Base-by-base conservation (phyloP, 1,284 basidiomycete genomes). In the Tilletia caries region DNA sequence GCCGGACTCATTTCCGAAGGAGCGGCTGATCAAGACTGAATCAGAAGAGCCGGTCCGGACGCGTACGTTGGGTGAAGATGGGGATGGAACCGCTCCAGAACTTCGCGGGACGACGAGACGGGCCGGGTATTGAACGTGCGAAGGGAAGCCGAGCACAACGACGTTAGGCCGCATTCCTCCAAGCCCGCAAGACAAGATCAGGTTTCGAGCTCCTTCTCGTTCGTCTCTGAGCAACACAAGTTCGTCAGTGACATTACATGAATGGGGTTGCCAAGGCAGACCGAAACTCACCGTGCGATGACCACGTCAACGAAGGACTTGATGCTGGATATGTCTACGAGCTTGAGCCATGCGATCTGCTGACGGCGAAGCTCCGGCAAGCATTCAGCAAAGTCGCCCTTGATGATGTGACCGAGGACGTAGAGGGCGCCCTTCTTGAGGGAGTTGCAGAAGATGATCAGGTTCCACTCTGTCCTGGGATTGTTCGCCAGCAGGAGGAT, bases 371-470 rank as follows among this genome's bases (percentile, higher is more conserved):
- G 71, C 68, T 82, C 80, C 3, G 75, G 72, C 5, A 82, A 71
- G 65, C 81, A 82, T 34, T 80, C 78, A 33, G 73, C 68, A 66
- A 82, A 82, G 58, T 82, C 80, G 67, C 81, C 81, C 70, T 82
- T 82, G 70, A 82, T 72, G 25, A 82, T 78, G 64, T 82, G 81
- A 10, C 79, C 81, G 2, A 82, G 73, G 10, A 82, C 75, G 65
- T 82, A 82, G 29, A 82, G 74, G 1, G 80, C 80, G 23, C 81
- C 81, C 54, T 82, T 82, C 67, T 82, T 82, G 46, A 82, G 78
- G 65, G 78, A 79, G 68, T 82, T 82, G 79, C 81, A 82, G 62
- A 82, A 82, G 71, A 82, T 82, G 73, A 82, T 82, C 58, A 82
- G 69, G 70, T 82, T 82, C 80, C 79, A 82, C 65, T 82, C 81